Conservation (phyloP, 2,329 filamentous ascomycete species). For the Colletotrichum musae region DNA sequence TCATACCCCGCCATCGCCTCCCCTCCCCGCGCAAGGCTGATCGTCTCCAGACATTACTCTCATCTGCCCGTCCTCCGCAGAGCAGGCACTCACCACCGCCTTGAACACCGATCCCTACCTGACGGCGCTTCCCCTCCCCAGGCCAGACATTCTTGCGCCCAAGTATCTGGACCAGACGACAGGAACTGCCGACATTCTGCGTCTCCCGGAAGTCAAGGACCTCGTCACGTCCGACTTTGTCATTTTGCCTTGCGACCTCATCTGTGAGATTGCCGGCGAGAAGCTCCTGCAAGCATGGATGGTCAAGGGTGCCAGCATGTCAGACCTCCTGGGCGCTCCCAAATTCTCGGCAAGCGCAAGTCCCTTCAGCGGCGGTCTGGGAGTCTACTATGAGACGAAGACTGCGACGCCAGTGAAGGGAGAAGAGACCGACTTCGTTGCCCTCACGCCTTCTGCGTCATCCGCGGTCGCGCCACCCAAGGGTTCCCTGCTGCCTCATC, state of each 20-base stretch:
- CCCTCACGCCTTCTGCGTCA: constrained; percentile 77
- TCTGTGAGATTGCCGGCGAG: constrained; percentile 90
- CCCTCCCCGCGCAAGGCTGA: constrained; percentile 44
- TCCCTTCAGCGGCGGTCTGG: constrained; percentile 80
- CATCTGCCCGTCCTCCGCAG: constrained; percentile 75
- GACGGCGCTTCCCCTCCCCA: constrained; percentile 79
- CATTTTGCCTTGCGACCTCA: constrained; percentile 91
- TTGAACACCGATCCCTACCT: constrained; percentile 84
- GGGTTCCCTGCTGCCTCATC: constrained; percentile 75
- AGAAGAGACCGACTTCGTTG: constrained; percentile 94
- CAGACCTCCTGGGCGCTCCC: constrained; percentile 68
- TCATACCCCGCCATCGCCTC: background rate
- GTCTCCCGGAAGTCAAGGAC: constrained; percentile 85
- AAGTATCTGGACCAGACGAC: constrained; percentile 84
- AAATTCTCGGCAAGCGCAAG: constrained; percentile 55
- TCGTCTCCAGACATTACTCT: constrained; percentile 70
- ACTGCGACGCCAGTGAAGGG: constrained; percentile 82
- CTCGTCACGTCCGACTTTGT: constrained; percentile 89
- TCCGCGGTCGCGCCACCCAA: constrained; percentile 61
- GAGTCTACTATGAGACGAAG: constrained; percentile 93
- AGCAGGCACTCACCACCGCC: constrained; percentile 76
- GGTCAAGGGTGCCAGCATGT: constrained; percentile 82
- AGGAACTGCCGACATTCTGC: constrained; percentile 89
- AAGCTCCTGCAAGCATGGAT: constrained; percentile 93
- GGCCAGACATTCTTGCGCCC: constrained; percentile 83